Conservation (phyloP, 1,139 yeast species). For the Yamadazyma membranifaciens region DNA sequence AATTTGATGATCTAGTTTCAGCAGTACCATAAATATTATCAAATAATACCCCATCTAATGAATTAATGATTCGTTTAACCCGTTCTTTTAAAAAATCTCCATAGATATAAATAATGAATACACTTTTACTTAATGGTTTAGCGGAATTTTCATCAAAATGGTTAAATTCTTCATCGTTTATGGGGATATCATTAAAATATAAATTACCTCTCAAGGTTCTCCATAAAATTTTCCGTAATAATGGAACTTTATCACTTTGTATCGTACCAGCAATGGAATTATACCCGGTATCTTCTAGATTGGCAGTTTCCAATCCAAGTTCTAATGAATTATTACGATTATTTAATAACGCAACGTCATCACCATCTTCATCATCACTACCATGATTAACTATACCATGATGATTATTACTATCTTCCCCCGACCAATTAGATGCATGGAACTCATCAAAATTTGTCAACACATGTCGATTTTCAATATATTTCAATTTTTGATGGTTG, state of each 20-base stretch:
- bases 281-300: constrained; percentile 48
- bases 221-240: constrained; percentile 54
- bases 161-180: constrained; percentile 32
- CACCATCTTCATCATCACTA: constrained; percentile 26
- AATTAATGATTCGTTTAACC: constrained; percentile 73
- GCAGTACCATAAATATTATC: constrained; percentile 58
- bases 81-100: constrained; percentile 70
- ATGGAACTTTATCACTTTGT: constrained; percentile 40
- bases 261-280: constrained; percentile 53
- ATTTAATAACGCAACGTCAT: constrained; percentile 34
- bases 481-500: constrained; percentile 20
- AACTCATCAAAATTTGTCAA: constrained; percentile 30
- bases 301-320: constrained; percentile 23
- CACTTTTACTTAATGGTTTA: constrained; percentile 57
- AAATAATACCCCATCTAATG: constrained; percentile 78
- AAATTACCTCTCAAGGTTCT: constrained; percentile 55
- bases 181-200: constrained; percentile 48
- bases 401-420: constrained; percentile 12
- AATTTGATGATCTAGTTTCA: constrained; percentile 49
- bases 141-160: constrained; percentile 25
- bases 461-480: constrained; percentile 37
- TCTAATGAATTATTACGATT: constrained; percentile 27
- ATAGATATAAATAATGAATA: constrained; percentile 84
- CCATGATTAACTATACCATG: constrained; percentile 5
- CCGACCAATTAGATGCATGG: constrained; percentile 19